Base-by-base conservation (phyloP, 768 basidiomycete genomes). In the Leucocoprinus leucothites region DNA sequence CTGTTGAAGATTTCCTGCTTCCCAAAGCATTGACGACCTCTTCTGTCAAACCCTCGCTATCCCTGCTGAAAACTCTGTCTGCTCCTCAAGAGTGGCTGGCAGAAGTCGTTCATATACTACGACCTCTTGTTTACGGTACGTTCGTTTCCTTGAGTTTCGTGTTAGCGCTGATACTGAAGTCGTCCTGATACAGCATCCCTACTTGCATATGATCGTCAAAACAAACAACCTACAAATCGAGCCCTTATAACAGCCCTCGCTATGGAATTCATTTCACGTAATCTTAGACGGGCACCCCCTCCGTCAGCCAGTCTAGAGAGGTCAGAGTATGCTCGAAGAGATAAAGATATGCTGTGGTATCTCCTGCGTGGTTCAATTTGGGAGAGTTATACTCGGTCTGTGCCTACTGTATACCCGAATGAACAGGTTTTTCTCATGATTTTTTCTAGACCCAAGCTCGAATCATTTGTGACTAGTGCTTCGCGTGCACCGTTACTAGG, bases 351-450 rank as follows among this genome's bases (percentile, higher is more conserved):
- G 58, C 64, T 89, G 9, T 91, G 87, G 86, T 93, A 94, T 65
- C 78, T 95, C 42, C 70, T 96, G 58, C 85, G 91, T 40, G 94
- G 93, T 18, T 84, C 88, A 18, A 82, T 95, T 49, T 97, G 94
- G 94, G 74, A 84, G 56, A 74, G 78, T 9, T 92, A 84, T 71
- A 91, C 91, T 36, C 74, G 82, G 91, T 87, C 57, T 53, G 76
- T 60, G 26, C 21, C 47, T 35, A 41, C 38, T 53, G 42, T 46
- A 59, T 41, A 19, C 48, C 53, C 45, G 38, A 60, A 3, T 45
- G 50, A 41, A 9, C 47, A 42, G 40, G 16, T 55, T 22, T 57
- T 53, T 24, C 46, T 59, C 41, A 49, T 34, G 52, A 4, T 44
- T 24, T 22, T 51, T 53, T n/a, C 58, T n/a, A 92, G 91, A 59